A percentile compares a stretch with the other conserved stretches of the same genome.
phyloP scores from a whole-genome alignment of 1,284 basidiomycete species.

The Fistulinella cinereoalba region DNA sequence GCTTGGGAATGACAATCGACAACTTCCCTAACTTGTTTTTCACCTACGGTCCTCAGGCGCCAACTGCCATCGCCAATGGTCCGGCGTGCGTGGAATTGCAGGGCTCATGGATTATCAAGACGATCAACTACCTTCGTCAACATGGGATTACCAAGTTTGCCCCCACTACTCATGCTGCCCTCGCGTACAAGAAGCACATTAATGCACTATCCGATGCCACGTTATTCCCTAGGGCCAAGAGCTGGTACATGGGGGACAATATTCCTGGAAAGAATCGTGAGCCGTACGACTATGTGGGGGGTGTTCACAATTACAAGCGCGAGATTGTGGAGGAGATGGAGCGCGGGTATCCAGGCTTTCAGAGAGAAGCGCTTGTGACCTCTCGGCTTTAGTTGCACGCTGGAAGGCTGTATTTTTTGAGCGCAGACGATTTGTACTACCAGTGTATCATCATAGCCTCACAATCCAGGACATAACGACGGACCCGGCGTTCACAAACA shows the following conservation, averaged over 20 bases:
- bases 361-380: constrained; percentile 3
- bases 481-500: too few relatives aligned
- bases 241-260: constrained; percentile 9
- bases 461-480: too few relatives aligned
- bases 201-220: background rate
- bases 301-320: constrained; percentile 1
- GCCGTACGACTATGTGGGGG: constrained; percentile 13
- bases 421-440: background rate
- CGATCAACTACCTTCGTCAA: constrained; percentile 12
- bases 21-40: constrained; percentile 23
- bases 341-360: constrained; percentile 11
- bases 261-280: constrained; percentile 15
- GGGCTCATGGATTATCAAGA: constrained; percentile 10
- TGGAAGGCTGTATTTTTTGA: background rate
- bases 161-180: constrained; percentile 8
- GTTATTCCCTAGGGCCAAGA: constrained; percentile 5
- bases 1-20: constrained; percentile 19
- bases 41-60: constrained; percentile 18
- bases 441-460: background rate
- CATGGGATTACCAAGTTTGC: constrained; percentile 18
- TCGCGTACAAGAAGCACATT: constrained; percentile 10
- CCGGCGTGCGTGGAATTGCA: constrained; percentile 9
- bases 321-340: constrained; percentile 17
- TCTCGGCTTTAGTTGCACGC: background rate
- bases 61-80: constrained; percentile 9